Base-by-base conservation (phyloP, 2,329 filamentous ascomycete genomes). In the Aureobasidium sp. region DNA sequence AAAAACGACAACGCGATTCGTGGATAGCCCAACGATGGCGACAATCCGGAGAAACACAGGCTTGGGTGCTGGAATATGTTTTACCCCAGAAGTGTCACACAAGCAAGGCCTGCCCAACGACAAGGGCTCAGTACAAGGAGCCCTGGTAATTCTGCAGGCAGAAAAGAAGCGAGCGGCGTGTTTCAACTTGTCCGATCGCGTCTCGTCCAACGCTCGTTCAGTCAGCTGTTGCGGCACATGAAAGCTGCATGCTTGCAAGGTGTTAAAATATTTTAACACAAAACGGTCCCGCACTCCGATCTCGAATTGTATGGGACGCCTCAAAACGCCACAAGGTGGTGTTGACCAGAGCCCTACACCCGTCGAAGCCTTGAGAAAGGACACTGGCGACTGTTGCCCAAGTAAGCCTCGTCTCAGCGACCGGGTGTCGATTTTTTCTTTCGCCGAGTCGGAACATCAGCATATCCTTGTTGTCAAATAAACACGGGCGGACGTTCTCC, bases 211-310 rank as follows among this genome's bases (percentile, higher is more conserved):
- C n/a, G 12, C 41, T 20, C 32, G 6, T 52, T 6, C n/a, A 29
- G 48, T 52, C 48, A 52, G 48, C n/a, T 52, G 48, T 20, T 34
- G 32, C 27, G 29, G 8, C 48, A 37, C 37, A 26, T 32, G 26
- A 26, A 43, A n/a, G n/a, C 6, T 39, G 50, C 50, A 39, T 52
- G 50, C 34, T n/a, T 52, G 50, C 34, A 52, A 46, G 41, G n/a
- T 29, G 53, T 47, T 32, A 48, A 48, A 56, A 37, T 29, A 48
- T 48, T n/a, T 48, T 59, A 59, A 52, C 55, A 59, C 39, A 59
- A 59, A 59, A 59, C 55, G 55, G 55, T 46, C 53, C 55, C 55
- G 55, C 20, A 20, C 43, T 59, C 55, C 55, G 55, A 29, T 37
- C 15, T 37, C 7, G 20, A n/a, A 27, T 29, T 48, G n/a, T 59